Evolutionary conservation across 345 rosid species (phyloP).

Genomic region (Turritis glabra): DNA sequence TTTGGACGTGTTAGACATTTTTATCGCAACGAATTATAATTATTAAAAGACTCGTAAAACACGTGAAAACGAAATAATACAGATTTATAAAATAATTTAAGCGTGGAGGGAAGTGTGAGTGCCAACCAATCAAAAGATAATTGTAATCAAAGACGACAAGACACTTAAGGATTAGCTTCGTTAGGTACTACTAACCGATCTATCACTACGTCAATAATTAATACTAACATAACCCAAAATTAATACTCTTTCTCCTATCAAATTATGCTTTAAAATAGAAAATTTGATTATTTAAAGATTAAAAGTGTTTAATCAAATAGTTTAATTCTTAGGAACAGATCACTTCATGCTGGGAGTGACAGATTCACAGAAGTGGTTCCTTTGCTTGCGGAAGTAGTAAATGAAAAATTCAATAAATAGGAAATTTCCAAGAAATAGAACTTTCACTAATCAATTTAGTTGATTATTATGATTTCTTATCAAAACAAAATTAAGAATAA

Average conservation of each 20-base stretch:
- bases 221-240: constrained; percentile 17
- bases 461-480: background rate
- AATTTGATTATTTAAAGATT: background rate
- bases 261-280: constrained; percentile 6
- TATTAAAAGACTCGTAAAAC: constrained; percentile 14
- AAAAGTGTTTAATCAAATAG: background rate
- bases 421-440: constrained; percentile 21
- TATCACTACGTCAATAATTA: constrained; percentile 37
- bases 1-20: constrained; percentile 25
- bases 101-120: constrained; percentile 37
- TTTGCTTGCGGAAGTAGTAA: constrained; percentile 36
- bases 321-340: constrained; percentile 22
- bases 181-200: constrained; percentile 43
- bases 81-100: constrained; percentile 13
- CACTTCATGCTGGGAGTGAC: constrained; percentile 33
- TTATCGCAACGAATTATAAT: background rate
- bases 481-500: background rate
- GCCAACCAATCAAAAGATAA: constrained; percentile 33
- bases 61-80: constrained; percentile 30
- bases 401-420: background rate
- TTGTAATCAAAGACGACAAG: constrained; percentile 40
- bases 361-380: constrained; percentile 27
- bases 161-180: constrained; percentile 37
- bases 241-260: background rate
- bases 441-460: background rate